Percentiles rank a stretch among this genome's conserved stretches.
These are phyloP conservation scores for Lycium ferocissimum DNA, from an alignment of 257 asterid species.

Conservation along the genomic window DNA sequence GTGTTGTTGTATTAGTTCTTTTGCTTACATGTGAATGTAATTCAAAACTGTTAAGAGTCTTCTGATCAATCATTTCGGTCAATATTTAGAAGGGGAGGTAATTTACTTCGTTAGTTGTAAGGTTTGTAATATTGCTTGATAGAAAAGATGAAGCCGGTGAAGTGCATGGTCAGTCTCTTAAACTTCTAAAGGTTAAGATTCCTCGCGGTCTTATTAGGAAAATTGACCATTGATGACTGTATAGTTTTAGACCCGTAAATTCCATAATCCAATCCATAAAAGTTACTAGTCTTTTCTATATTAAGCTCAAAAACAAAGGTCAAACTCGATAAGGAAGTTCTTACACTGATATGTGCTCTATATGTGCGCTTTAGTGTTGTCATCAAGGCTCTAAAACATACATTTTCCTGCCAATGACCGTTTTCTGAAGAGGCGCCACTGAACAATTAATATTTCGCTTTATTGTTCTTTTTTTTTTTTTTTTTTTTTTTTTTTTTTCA, in stretches of 20 bases:
- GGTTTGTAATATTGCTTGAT: background rate
- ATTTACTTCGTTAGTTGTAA: background rate
- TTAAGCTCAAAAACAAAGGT: too few relatives aligned
- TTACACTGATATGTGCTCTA: too few relatives aligned
- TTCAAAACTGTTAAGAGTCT: background rate
- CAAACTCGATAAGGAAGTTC: too few relatives aligned
- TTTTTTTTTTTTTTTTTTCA: too few relatives aligned
- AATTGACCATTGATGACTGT: background rate
- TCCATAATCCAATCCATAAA: too few relatives aligned
- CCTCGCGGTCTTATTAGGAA: background rate
- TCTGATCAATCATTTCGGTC: background rate
- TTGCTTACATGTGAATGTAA: background rate
- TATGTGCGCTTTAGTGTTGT: too few relatives aligned
- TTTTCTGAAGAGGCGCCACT: too few relatives aligned
- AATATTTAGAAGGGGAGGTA: background rate
- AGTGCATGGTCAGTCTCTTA: background rate
- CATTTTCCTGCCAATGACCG: too few relatives aligned
- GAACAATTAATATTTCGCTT: too few relatives aligned
- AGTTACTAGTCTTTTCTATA: too few relatives aligned
- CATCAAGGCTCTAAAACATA: too few relatives aligned
- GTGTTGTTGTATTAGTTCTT: background rate
- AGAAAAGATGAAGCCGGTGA: constrained; percentile 20
- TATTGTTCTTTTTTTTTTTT: too few relatives aligned
- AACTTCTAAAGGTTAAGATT: background rate
- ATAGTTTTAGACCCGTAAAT: background rate